Evolutionary conservation across 2,329 filamentous ascomycete genomes (phyloP).

Genomic region (Xylariaceae sp.): DNA sequence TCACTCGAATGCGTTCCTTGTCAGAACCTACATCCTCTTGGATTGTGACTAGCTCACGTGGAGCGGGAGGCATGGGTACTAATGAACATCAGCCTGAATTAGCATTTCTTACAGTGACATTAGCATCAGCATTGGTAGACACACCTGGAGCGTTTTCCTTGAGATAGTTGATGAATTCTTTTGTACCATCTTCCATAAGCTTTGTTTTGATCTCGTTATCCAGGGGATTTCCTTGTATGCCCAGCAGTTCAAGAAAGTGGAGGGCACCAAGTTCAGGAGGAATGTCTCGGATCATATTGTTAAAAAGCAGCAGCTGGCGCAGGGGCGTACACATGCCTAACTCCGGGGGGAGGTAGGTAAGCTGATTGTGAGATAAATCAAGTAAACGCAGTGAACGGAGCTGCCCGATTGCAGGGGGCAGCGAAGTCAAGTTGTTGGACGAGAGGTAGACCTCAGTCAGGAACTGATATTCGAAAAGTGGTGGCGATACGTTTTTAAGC

Average conservation of each 20-base stretch:
- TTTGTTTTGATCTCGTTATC: conserved; percentile 72
- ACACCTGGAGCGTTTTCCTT: conserved; percentile 81
- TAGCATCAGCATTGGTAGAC: conserved; percentile 32
- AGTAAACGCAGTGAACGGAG: conserved; percentile 77
- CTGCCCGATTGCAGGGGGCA: conserved; percentile 79
- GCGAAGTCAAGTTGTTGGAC: conserved; percentile 77
- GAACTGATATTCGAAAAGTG: conserved; percentile 82
- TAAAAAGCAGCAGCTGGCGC: conserved; percentile 79
- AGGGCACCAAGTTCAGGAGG: conserved; percentile 86
- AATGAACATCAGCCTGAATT: conserved; percentile 5
- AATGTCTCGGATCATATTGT: conserved; percentile 79
- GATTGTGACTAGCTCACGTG: conserved; percentile 75
- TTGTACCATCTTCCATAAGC: conserved; percentile 83
- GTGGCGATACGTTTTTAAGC: conserved; percentile 71
- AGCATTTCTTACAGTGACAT: neutral
- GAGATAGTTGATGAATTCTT: conserved; percentile 74
- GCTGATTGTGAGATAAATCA: conserved; percentile 83
- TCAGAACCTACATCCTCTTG: conserved; percentile 58
- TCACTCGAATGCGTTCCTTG: conserved; percentile 71
- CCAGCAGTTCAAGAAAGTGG: conserved; percentile 81
- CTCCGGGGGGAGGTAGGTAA: conserved; percentile 78
- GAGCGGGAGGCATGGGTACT: conserved; percentile 74
- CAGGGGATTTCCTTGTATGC: conserved; percentile 87
- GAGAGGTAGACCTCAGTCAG: conserved; percentile 89
- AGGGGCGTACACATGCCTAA: conserved; percentile 96